A percentile compares a stretch with the other conserved stretches of the same genome.
These are phyloP conservation scores for Westerdykella ornata DNA, from an alignment of 2,329 filamentous ascomycete genomes.

Conservation along the genomic window DNA sequence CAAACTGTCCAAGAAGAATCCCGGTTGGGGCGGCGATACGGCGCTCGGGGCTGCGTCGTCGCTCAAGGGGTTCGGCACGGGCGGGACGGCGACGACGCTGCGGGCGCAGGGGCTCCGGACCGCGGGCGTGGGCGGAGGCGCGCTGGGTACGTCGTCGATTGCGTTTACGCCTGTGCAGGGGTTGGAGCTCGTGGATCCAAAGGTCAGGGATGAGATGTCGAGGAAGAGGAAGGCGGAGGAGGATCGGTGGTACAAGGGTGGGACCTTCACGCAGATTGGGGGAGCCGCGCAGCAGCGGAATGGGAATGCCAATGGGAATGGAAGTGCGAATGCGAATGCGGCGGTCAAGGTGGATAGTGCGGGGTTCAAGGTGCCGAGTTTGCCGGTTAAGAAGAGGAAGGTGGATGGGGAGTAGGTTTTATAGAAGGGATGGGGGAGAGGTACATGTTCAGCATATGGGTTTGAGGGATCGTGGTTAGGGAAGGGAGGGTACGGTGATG, in stretches of 20 bases:
- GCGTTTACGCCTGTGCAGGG: conserved; percentile 94
- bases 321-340: not conserved
- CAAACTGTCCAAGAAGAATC: conserved; percentile 89
- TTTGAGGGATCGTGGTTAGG: too few species aligned
- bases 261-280: conserved; percentile 88
- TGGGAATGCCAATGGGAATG: not conserved
- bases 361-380: conserved; percentile 74
- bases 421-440: too few species aligned
- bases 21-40: conserved; percentile 79
- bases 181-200: conserved; percentile 89
- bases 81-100: conserved; percentile 60
- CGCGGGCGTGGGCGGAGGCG: conserved; percentile 70
- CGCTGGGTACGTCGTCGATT: conserved; percentile 70
- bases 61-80: conserved; percentile 68
- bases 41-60: conserved; percentile 54
- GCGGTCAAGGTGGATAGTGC: conserved; percentile 47
- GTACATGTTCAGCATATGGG: too few species aligned
- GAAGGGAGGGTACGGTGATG: too few species aligned
- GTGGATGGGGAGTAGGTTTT: conserved; percentile 1
- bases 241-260: conserved; percentile 93
- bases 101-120: conserved; percentile 72
- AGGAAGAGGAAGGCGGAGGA: conserved; percentile 91
- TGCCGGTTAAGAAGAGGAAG: conserved; percentile 64
- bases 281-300: conserved; percentile 32
- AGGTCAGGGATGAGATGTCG: conserved; percentile 77